Percentiles rank a stretch among this genome's conserved stretches.
phyloP scores from a whole-genome alignment of 2,329 filamentous ascomycete genomes.

The Penicillium sp. region DNA sequence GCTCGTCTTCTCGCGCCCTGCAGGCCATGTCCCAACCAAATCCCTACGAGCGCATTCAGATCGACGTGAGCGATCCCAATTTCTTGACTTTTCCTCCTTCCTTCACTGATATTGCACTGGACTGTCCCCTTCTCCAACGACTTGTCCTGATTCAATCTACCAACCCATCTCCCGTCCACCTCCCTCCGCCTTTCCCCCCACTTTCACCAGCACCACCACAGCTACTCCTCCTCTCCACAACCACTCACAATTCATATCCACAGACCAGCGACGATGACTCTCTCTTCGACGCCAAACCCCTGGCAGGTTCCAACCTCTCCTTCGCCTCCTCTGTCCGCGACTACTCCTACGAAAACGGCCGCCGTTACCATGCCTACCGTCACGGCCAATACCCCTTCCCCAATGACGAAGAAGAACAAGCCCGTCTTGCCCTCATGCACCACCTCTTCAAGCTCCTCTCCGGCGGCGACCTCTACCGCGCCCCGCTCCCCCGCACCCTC shows the following conservation, averaged over 20 bases:
- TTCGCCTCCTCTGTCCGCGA: slow-evolving; percentile 43
- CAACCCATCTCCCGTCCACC: neutral
- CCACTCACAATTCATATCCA: neutral
- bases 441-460: slow-evolving; percentile 41
- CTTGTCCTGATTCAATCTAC: neutral
- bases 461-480: slow-evolving; percentile 41
- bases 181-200: neutral
- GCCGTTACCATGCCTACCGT: slow-evolving; percentile 48
- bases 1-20: neutral
- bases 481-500: slow-evolving; percentile 34
- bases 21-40: slow-evolving; percentile 34
- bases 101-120: neutral
- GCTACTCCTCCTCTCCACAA: neutral
- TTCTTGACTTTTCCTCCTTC: neutral
- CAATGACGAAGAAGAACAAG: slow-evolving; percentile 49
- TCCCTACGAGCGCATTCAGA: slow-evolving; percentile 34
- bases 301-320: slow-evolving; percentile 45
- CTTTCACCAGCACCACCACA: neutral
- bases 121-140: neutral
- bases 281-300: slow-evolving; percentile 33
- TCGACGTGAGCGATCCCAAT: slow-evolving; percentile 34
- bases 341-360: slow-evolving; percentile 46
- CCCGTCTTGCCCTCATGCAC: slow-evolving; percentile 45
- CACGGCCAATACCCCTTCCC: slow-evolving; percentile 46
- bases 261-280: slow-evolving; percentile 42